phyloP scores from a whole-genome alignment of 2,329 filamentous ascomycete genomes.

The Ampelomyces quisqualis region DNA sequence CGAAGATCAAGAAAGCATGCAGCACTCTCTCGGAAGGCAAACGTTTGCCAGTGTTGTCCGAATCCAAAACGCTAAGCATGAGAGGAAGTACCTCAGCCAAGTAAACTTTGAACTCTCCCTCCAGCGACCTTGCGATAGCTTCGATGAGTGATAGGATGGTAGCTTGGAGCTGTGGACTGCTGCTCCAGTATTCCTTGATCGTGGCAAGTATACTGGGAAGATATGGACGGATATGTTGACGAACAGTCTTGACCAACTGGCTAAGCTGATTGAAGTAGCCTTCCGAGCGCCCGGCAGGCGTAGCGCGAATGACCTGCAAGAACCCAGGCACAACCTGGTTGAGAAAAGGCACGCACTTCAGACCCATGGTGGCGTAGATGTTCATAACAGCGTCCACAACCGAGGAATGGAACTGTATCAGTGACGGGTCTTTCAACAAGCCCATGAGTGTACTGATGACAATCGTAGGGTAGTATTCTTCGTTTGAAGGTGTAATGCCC shows the following conservation, averaged over 20 bases:
- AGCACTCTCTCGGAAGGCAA: conserved; percentile 85
- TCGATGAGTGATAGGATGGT: conserved; percentile 93
- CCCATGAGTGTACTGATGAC: conserved; percentile 94
- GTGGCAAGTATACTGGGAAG: conserved; percentile 83
- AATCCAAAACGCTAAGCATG: conserved; percentile 92
- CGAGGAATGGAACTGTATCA: conserved; percentile 85
- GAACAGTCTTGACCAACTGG: conserved; percentile 88
- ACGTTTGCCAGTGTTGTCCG: conserved; percentile 74
- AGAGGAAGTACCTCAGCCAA: conserved; percentile 83
- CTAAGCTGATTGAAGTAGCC: conserved; percentile 98
- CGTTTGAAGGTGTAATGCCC: conserved; percentile 90
- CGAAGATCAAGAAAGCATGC: conserved; percentile 94
- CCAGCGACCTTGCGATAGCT: conserved; percentile 86
- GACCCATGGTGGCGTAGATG: conserved; percentile 92
- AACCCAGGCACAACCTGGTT: conserved; percentile 94
- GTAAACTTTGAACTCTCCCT: conserved; percentile 98
- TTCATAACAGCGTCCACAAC: conserved; percentile 99
- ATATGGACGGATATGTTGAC: conserved; percentile 92
- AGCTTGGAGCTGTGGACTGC: conserved; percentile 75
- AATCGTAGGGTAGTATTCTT: conserved; percentile 97
- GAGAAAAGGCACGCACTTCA: conserved; percentile 95
- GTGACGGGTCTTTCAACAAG: conserved; percentile 85
- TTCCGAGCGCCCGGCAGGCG: conserved; percentile 75
- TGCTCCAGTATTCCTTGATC: conserved; percentile 87
- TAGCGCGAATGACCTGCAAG: conserved; percentile 80